A percentile compares a stretch with the other conserved stretches of the same genome.
These are phyloP conservation scores for Nakataea oryzae DNA, from an alignment of 2,329 filamentous ascomycete species.

Conservation along the genomic window DNA sequence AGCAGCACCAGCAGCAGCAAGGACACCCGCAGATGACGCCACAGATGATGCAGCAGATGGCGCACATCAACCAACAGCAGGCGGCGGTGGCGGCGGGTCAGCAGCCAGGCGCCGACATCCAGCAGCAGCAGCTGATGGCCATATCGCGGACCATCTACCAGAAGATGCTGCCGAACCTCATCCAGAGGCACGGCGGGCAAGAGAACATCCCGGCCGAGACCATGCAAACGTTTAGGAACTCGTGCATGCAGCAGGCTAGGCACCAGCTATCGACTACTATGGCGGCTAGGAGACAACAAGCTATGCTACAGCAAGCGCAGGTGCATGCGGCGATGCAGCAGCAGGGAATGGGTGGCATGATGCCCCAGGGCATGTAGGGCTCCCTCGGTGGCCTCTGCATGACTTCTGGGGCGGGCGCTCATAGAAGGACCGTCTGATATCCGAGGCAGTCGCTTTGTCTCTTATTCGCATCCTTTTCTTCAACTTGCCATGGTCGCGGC, in stretches of 20 bases:
- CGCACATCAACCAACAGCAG: conserved; percentile 7
- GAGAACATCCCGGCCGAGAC: conserved; percentile 34
- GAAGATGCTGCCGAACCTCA: conserved; percentile 23
- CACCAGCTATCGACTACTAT: conserved; percentile 12
- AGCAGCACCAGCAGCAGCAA: conserved; percentile 18
- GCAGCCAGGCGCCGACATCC: conserved; percentile 9
- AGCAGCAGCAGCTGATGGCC: conserved; percentile 3
- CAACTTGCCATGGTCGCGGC: background rate
- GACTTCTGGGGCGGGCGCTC: background rate
- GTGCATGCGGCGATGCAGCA: conserved; percentile 23
- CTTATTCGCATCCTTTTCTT: too few species aligned
- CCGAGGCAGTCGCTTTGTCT: too few species aligned
- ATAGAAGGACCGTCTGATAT: too few species aligned
- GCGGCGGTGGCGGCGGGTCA: background rate
- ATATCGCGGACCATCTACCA: conserved; percentile 20
- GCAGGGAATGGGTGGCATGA: conserved; percentile 43
- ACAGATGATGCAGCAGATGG: conserved; percentile 17
- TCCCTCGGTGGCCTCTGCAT: background rate
- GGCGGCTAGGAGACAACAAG: conserved; percentile 12
- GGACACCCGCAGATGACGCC: conserved; percentile 16
- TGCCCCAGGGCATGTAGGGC: conserved; percentile 37
- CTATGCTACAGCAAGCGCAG: conserved; percentile 11
- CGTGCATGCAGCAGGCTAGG: conserved; percentile 28
- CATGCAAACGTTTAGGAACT: conserved; percentile 31
- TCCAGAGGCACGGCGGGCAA: conserved; percentile 26